Evolutionary conservation across 2,329 filamentous ascomycete species (phyloP).

Genomic region (Ophiosphaerella narmari): DNA sequence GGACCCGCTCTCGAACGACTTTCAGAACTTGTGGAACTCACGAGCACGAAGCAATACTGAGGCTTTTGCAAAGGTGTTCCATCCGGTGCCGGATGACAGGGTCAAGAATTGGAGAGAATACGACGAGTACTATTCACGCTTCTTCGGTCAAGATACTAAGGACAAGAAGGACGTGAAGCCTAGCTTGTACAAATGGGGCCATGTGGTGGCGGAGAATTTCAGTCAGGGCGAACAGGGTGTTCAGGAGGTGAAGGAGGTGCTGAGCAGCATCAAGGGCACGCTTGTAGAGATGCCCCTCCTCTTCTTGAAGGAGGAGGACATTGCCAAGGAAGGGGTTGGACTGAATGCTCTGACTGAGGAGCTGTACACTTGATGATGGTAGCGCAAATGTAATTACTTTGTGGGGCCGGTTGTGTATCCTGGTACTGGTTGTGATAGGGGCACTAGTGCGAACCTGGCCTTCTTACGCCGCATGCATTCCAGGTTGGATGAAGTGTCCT

Average conservation of each 20-base stretch:
- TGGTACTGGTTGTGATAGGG: too few relatives aligned
- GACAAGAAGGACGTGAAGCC: slow-evolving; percentile 51
- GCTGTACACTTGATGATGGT: slow-evolving; percentile 48
- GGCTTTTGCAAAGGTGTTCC: slow-evolving; percentile 80
- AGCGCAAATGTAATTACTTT: too few relatives aligned
- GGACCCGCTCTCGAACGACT: slow-evolving; percentile 72
- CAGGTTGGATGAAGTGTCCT: too few relatives aligned
- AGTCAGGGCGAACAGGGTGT: slow-evolving; percentile 49
- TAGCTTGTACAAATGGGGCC: slow-evolving; percentile 77
- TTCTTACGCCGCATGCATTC: too few relatives aligned
- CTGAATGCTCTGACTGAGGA: slow-evolving; percentile 56
- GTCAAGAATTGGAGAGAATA: slow-evolving; percentile 76
- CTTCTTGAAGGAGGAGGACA: slow-evolving; percentile 83
- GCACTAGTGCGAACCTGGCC: too few relatives aligned
- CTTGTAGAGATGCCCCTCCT: slow-evolving; percentile 85
- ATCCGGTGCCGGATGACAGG: slow-evolving; percentile 71
- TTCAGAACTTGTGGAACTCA: slow-evolving; percentile 72
- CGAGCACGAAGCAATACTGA: slow-evolving; percentile 80
- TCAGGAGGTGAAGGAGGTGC: slow-evolving; percentile 66
- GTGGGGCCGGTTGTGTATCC: too few relatives aligned
- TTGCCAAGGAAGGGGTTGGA: slow-evolving; percentile 79
- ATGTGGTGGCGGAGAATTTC: slow-evolving; percentile 69
- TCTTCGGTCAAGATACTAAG: slow-evolving; percentile 60
- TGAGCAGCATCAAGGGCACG: slow-evolving; percentile 67
- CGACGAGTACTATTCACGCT: slow-evolving; percentile 68